Conservation (phyloP, 2,329 filamentous ascomycete species). For the Clarireedia hainanense region DNA sequence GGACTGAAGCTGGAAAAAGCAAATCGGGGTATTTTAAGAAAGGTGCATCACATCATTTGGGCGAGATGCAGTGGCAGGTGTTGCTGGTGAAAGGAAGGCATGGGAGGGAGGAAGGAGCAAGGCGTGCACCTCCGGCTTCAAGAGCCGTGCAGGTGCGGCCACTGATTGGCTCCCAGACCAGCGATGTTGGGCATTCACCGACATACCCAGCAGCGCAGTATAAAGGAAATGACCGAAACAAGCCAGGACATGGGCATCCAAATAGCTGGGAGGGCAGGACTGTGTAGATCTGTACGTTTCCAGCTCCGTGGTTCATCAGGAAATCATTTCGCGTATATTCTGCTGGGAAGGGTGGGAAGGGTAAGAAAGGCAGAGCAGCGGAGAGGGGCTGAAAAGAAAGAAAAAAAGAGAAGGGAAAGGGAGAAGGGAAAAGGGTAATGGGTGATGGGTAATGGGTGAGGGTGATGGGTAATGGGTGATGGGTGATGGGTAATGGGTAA, state of each 20-base stretch:
- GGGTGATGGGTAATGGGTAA: too few relatives aligned
- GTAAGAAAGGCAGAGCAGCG: constrained; percentile 3
- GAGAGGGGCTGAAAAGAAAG: too few relatives aligned
- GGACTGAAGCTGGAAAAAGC: neutral
- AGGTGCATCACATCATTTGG: neutral
- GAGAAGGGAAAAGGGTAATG: too few relatives aligned
- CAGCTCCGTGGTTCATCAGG: constrained; percentile 8
- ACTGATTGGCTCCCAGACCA: neutral
- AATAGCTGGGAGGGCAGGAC: neutral
- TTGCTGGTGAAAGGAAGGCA: neutral
- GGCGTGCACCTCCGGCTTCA: too few relatives aligned
- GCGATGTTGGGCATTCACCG: neutral
- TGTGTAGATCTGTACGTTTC: neutral
- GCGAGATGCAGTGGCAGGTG: neutral
- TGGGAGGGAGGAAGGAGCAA: neutral
- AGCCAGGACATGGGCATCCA: neutral
- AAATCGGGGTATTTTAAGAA: neutral
- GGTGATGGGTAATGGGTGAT: too few relatives aligned
- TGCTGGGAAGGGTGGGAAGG: neutral
- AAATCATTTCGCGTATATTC: neutral
- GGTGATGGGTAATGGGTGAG: too few relatives aligned
- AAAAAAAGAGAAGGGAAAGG: too few relatives aligned
- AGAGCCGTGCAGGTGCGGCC: neutral
- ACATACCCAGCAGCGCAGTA: neutral
- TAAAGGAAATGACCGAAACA: constrained; percentile 2